Evolutionary conservation across 768 basidiomycete species (phyloP), one percentile per base, ranked within the genome.

Genomic region (Mycena amicta): DNA sequence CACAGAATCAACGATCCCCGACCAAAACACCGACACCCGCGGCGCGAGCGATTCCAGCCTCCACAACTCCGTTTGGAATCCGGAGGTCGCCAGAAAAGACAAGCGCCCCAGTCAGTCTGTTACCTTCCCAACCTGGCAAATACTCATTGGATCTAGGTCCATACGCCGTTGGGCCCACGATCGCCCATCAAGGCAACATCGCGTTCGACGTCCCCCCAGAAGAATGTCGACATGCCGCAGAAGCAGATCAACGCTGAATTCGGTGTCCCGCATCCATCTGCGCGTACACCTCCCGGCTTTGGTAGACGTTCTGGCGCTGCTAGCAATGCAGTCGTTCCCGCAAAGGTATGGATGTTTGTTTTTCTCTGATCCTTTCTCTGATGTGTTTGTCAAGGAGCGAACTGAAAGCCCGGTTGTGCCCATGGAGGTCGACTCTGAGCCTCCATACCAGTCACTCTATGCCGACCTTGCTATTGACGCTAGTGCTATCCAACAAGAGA

Each of bases 201-300:
- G 62, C 67, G 43, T 58, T 63, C 20, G 61, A 46, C 4, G 25
- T 43, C 18, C 22, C 50, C 33, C 12, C 50, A 16, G 18, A 52
- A 46, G 28, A 41, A 39, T 20, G 20, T 27, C 16, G n/a, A 46
- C 28, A 37, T 31, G 8, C 47, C 53, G 40, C 22, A 33, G 5
- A 18, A n/a, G 40, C n/a, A n/a, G n/a, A n/a, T n/a, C n/a, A n/a
- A n/a, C n/a, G n/a, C 20, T 27, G 13, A 30, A 29, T 62, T 62
- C 20, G 61, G 56, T 33, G 49, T 50, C 16, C 57, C 61, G 28
- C 61, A 62, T 40, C 61, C 61, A 26, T 53, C 57, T 11, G 61
- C 61, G 40, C 53, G 53, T n/a, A 59, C 57, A 39, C 57, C 61
- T 8, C 27, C 5, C 4, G 54, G 61, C 18, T 59, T 62, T 27